Conservation (phyloP, 1,139 yeast species). For the Nakaseomyces uthaithaninus region DNA sequence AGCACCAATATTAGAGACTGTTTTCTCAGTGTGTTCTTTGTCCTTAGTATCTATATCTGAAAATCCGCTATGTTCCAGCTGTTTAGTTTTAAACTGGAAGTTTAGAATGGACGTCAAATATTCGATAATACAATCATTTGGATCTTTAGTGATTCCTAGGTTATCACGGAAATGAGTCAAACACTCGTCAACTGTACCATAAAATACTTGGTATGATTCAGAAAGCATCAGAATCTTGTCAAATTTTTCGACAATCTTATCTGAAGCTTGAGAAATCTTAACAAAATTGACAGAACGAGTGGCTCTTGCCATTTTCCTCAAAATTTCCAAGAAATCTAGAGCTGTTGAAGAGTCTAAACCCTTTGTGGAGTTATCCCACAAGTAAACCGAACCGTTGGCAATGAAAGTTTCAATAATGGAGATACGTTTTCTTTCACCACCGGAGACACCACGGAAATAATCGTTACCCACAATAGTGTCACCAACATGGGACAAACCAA, state of each 20-base stretch:
- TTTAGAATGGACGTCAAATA: constrained; percentile 49
- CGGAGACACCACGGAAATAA: constrained; percentile 39
- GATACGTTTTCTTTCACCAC: constrained; percentile 41
- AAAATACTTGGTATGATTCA: constrained; percentile 40
- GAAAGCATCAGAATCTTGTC: constrained; percentile 42
- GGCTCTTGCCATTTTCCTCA: constrained; percentile 38
- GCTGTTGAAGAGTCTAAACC: constrained; percentile 47
- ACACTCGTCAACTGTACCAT: constrained; percentile 39
- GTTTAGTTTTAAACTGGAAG: constrained; percentile 20
- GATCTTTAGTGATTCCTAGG: constrained; percentile 43
- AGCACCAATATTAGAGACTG: constrained; percentile 1
- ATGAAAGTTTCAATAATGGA: constrained; percentile 43
- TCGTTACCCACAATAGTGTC: constrained; percentile 40
- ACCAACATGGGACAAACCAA: constrained; percentile 38
- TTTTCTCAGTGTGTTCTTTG: neutral
- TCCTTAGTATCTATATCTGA: constrained; percentile 5
- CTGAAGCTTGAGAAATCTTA: constrained; percentile 46
- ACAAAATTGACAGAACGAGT: constrained; percentile 41
- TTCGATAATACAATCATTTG: constrained; percentile 48
- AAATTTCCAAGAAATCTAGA: constrained; percentile 41
- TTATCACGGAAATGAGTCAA: constrained; percentile 36
- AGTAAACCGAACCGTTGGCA: constrained; percentile 40
- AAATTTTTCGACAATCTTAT: constrained; percentile 40
- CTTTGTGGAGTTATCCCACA: constrained; percentile 52
- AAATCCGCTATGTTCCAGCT: constrained; percentile 38